phyloP scores from a whole-genome alignment of 129 eudicot genomes.

The Arctium lappa region DNA sequence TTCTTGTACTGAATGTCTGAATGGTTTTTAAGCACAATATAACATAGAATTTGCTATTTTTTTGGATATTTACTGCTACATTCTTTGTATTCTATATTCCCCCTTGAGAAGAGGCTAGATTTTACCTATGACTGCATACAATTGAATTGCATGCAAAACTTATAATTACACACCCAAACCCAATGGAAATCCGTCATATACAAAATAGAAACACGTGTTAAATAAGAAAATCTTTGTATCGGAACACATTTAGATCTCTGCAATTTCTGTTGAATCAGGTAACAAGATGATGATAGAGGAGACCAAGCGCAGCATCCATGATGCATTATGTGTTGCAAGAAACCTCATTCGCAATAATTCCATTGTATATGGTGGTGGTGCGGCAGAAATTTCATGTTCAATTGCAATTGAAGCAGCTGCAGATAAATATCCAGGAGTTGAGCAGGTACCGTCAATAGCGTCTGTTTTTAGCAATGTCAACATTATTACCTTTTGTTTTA shows the following conservation, averaged over 20 bases:
- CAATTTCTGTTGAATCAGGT: slow-evolving; percentile 40
- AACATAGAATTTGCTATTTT: too few species aligned
- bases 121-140: too few species aligned
- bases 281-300: slow-evolving; percentile 99
- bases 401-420: slow-evolving; percentile 98
- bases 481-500: too few species aligned
- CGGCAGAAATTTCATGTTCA: slow-evolving; percentile 95
- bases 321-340: slow-evolving; percentile 95
- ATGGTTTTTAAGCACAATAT: too few species aligned
- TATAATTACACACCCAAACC: too few species aligned
- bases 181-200: background rate
- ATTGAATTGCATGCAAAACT: too few species aligned
- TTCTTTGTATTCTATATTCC: too few species aligned
- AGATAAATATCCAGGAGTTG: slow-evolving; percentile 94
- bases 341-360: slow-evolving; percentile 94
- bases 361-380: slow-evolving; percentile 95
- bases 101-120: too few species aligned
- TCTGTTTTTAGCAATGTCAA: too few species aligned
- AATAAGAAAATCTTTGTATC: background rate
- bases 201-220: too few species aligned
- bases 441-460: slow-evolving; percentile 50
- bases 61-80: too few species aligned
- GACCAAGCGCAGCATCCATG: slow-evolving; percentile 94
- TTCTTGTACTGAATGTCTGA: too few species aligned
- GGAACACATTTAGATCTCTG: background rate